A percentile compares a stretch with the other conserved stretches of the same genome.
Evolutionary conservation across 495 filamentous ascomycete species (phyloP).

Genomic region (Opeltia flavorubescens): DNA sequence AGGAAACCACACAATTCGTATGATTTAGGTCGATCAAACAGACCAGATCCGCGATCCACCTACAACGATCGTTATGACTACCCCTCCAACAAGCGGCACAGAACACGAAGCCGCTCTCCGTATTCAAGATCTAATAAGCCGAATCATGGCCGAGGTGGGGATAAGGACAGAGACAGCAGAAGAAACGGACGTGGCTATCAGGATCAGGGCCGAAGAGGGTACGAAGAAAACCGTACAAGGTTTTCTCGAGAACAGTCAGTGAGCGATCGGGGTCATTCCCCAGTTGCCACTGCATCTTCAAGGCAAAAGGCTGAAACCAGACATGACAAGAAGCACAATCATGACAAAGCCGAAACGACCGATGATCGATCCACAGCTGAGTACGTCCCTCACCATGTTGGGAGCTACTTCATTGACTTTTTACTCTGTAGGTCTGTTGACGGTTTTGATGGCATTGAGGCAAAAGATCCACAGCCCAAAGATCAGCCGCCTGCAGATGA

Average conservation of each 20-base stretch:
- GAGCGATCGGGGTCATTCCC: conserved; percentile 49
- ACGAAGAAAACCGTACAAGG: conserved; percentile 18
- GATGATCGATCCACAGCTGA: conserved; percentile 19
- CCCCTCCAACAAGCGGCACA: conserved; percentile 41
- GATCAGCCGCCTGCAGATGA: conserved; percentile 47
- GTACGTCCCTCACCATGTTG: conserved; percentile 23
- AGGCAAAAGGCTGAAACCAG: conserved; percentile 54
- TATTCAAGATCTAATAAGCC: neutral
- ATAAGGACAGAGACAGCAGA: neutral
- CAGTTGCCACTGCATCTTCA: conserved; percentile 38
- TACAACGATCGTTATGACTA: conserved; percentile 36
- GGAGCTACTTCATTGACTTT: neutral
- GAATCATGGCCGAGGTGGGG: neutral
- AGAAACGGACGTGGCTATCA: neutral
- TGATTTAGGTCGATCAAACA: conserved; percentile 50
- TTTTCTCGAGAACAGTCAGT: conserved; percentile 46
- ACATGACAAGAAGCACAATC: conserved; percentile 42
- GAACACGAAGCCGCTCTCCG: conserved; percentile 57
- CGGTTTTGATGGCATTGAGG: conserved; percentile 7
- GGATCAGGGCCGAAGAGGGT: conserved; percentile 1
- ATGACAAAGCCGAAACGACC: conserved; percentile 13
- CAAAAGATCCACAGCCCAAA: conserved; percentile 21
- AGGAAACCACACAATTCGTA: conserved; percentile 36
- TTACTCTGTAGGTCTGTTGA: neutral
- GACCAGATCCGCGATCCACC: conserved; percentile 28